A percentile compares a stretch with the other conserved stretches of the same genome.
Evolutionary conservation across 352 stramenopile species (phyloP).

Genomic region (Phytopythium aichiense): DNA sequence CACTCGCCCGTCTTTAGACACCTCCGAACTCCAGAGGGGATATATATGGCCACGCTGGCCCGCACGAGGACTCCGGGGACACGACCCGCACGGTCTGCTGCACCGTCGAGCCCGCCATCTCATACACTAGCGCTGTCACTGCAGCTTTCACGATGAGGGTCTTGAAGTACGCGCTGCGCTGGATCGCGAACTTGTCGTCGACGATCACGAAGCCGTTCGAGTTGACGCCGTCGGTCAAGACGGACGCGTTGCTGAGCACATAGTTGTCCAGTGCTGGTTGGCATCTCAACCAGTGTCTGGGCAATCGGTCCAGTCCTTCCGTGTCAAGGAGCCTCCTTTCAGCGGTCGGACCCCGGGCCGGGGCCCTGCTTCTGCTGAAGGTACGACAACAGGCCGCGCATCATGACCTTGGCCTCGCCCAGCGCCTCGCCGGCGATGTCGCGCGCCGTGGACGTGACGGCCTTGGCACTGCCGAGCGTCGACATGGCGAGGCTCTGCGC

Average conservation of each 20-base stretch:
- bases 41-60: too few relatives aligned
- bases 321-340: too few relatives aligned
- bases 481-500: constrained; percentile 82
- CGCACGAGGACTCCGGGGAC: neutral
- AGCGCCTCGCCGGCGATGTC: constrained; percentile 84
- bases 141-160: constrained; percentile 24
- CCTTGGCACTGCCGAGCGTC: constrained; percentile 77
- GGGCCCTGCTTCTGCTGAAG: constrained; percentile 31
- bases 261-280: too few relatives aligned
- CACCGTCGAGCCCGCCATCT: constrained; percentile 23
- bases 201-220: too few relatives aligned
- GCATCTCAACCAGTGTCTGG: too few relatives aligned
- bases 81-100: constrained; percentile 28
- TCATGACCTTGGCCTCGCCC: constrained; percentile 80
- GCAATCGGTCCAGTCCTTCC: too few relatives aligned
- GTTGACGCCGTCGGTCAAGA: too few relatives aligned
- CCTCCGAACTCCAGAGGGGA: too few relatives aligned
- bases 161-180: constrained; percentile 5
- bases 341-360: too few relatives aligned
- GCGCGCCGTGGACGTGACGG: constrained; percentile 73
- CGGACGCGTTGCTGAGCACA: too few relatives aligned
- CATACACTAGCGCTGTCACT: constrained; percentile 20
- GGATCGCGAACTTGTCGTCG: too few relatives aligned
- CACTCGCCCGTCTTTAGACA: too few relatives aligned
- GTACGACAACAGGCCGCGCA: constrained; percentile 71